phyloP scores from a whole-genome alignment of 441 rosid species.

The Pelargonium australe region DNA sequence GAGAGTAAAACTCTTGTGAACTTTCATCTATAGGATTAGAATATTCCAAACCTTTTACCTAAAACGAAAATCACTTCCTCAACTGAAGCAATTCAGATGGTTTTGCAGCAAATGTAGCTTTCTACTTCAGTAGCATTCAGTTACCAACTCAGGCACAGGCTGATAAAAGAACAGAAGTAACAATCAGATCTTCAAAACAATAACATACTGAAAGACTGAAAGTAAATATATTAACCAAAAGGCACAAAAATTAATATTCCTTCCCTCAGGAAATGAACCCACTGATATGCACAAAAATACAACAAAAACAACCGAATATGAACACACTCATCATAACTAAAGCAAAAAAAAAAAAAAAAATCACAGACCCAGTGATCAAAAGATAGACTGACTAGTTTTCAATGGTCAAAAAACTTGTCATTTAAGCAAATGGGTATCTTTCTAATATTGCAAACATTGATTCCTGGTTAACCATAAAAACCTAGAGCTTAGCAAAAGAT shows the following conservation, averaged over 20 bases:
- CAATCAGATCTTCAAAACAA: conserved; percentile 26
- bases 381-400: neutral
- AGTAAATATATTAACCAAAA: neutral
- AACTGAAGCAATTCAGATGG: conserved; percentile 18
- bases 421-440: conserved; percentile 29
- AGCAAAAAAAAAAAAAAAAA: neutral
- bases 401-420: conserved; percentile 14
- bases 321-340: neutral
- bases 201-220: neutral
- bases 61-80: conserved; percentile 19
- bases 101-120: conserved; percentile 17
- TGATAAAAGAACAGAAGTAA: conserved; percentile 6
- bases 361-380: neutral
- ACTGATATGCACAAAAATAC: neutral
- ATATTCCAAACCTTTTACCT: conserved; percentile 2
- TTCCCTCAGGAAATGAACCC: neutral
- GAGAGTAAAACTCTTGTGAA: conserved; percentile 18
- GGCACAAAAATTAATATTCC: neutral
- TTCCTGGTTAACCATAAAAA: conserved; percentile 5
- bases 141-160: conserved; percentile 14
- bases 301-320: conserved; percentile 17
- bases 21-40: conserved; percentile 6
- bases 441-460: conserved; percentile 14
- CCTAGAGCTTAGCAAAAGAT: neutral
- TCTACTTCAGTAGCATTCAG: conserved; percentile 19